Conservation (phyloP, 2,329 filamentous ascomycete genomes). For the Lachnellula willkommii region DNA sequence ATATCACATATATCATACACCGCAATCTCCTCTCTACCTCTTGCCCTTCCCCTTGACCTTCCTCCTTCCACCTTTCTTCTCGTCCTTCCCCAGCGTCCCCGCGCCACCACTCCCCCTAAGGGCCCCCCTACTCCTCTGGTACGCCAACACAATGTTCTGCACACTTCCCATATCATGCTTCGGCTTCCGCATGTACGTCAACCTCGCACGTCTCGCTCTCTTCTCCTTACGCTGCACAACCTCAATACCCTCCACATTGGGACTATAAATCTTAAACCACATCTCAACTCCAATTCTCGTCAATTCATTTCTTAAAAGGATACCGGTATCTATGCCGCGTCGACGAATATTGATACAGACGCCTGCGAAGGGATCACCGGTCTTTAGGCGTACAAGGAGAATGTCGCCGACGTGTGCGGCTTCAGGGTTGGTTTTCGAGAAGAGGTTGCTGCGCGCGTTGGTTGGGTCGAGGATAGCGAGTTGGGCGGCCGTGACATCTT, state of each 20-base stretch:
- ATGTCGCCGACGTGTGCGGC: conserved; percentile 82
- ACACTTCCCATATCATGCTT: conserved; percentile 85
- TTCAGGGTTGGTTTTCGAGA: conserved; percentile 71
- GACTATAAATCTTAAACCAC: conserved; percentile 95
- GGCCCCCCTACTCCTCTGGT: conserved; percentile 48
- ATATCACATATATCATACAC: background rate
- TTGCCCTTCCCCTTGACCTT: background rate
- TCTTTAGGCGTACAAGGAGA: conserved; percentile 79
- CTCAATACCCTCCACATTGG: conserved; percentile 84
- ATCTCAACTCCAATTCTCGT: conserved; percentile 88
- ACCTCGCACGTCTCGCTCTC: conserved; percentile 76
- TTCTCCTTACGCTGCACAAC: conserved; percentile 82
- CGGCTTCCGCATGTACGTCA: conserved; percentile 87
- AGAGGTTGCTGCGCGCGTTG: conserved; percentile 74
- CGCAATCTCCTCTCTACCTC: background rate
- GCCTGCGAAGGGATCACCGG: conserved; percentile 83
- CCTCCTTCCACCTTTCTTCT: conserved; percentile 9
- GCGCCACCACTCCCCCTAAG: conserved; percentile 32
- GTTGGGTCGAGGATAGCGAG: conserved; percentile 75
- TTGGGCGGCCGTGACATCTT: conserved; percentile 61
- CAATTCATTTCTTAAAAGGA: conserved; percentile 80
- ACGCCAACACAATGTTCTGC: conserved; percentile 69
- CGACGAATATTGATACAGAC: conserved; percentile 83
- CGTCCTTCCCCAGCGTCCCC: conserved; percentile 13
- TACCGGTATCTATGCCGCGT: conserved; percentile 81